These are phyloP conservation scores for Leishmania major DNA, from an alignment of 208 protist species.

Conservation along the genomic window DNA sequence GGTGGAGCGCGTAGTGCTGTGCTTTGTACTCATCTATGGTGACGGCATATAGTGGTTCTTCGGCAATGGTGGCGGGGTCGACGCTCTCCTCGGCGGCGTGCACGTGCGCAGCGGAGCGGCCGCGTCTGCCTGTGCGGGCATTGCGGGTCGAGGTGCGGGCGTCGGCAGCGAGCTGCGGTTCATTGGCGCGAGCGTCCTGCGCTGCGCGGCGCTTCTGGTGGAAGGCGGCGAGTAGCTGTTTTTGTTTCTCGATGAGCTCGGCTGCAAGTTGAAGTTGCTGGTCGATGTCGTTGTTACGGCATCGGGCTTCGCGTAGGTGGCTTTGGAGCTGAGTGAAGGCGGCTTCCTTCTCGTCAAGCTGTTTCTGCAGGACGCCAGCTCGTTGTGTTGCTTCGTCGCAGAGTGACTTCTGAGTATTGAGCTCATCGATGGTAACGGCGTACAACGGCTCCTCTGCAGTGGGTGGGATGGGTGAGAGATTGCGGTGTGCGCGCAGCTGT, in stretches of 20 bases:
- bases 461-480: slow-evolving; percentile 31
- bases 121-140: not conserved
- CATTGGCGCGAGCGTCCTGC: slow-evolving; percentile 4
- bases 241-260: not conserved
- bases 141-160: not conserved
- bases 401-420: slow-evolving; percentile 26
- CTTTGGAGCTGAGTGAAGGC: slow-evolving; percentile 17
- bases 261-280: slow-evolving; percentile 1
- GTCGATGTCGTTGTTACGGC: not conserved
- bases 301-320: not conserved
- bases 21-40: not conserved
- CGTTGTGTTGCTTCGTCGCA: slow-evolving; percentile 20
- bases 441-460: slow-evolving; percentile 39
- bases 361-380: not conserved
- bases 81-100: no score
- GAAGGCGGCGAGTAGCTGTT: slow-evolving; percentile 11
- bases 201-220: slow-evolving; percentile 28
- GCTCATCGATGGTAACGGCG: slow-evolving; percentile 54
- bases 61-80: not conserved
- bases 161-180: not conserved
- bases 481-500: slow-evolving; percentile 48
- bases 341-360: not conserved
- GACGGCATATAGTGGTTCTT: not conserved
- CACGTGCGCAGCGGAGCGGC: not conserved
- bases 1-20: not conserved